phyloP scores from a whole-genome alignment of 2,329 filamentous ascomycete species.

The Alternaria sp. region DNA sequence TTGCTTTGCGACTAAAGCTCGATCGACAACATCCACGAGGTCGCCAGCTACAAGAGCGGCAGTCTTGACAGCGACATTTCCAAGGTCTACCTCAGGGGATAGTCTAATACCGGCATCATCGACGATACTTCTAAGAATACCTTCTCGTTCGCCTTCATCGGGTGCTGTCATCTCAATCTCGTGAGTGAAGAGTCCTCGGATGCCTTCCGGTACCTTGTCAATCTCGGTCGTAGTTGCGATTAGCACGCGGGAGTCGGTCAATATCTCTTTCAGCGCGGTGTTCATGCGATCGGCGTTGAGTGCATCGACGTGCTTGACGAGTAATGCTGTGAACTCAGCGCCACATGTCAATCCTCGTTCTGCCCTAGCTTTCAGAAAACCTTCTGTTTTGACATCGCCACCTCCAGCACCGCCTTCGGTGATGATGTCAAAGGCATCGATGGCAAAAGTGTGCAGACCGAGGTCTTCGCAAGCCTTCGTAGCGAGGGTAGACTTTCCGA shows the following conservation, averaged over 20 bases:
- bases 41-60: slow-evolving; percentile 94
- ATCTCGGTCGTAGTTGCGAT: slow-evolving; percentile 95
- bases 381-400: slow-evolving; percentile 92
- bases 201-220: slow-evolving; percentile 89
- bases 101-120: slow-evolving; percentile 77
- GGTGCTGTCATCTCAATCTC: slow-evolving; percentile 93
- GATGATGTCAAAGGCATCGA: slow-evolving; percentile 92
- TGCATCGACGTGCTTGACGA: slow-evolving; percentile 91
- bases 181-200: slow-evolving; percentile 91
- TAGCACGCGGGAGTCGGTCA: slow-evolving; percentile 79
- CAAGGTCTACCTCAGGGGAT: slow-evolving; percentile 82
- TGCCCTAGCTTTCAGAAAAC: slow-evolving; percentile 82
- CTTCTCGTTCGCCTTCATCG: slow-evolving; percentile 89
- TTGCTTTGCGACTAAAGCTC: slow-evolving; percentile 78
- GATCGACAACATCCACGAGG: slow-evolving; percentile 90
- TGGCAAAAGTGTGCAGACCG: slow-evolving; percentile 84
- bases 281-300: slow-evolving; percentile 91
- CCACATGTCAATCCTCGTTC: slow-evolving; percentile 91
- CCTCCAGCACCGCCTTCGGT: slow-evolving; percentile 89
- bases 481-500: slow-evolving; percentile 86
- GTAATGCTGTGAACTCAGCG: slow-evolving; percentile 77
- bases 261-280: slow-evolving; percentile 80
- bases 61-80: slow-evolving; percentile 88
- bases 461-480: slow-evolving; percentile 82
- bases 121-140: slow-evolving; percentile 80